Base-by-base conservation (phyloP, 352 stramenopile species). In the Thalassiosira sp. region DNA sequence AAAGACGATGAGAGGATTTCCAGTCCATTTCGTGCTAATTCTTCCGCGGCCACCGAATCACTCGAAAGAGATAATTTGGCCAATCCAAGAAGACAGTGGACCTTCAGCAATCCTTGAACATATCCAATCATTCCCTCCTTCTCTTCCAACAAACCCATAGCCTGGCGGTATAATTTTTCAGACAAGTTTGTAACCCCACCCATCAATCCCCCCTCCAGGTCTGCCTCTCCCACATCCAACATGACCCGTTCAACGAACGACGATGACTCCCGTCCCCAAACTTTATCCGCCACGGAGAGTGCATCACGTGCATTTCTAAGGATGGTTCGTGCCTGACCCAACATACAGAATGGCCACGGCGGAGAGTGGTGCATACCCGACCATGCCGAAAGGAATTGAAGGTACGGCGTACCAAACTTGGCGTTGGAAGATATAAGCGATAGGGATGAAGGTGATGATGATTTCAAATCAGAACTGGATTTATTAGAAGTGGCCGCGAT, bases 331-430 rank as follows among this genome's bases (percentile, higher is more conserved):
- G 81, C 78, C 59, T 89, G 78, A n/a, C 46, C 61, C 6, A 89
- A 15, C 25, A 58, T 84, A 57, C 81, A 91, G 67, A 76, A 87
- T 31, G 75, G 59, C 81, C 81, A 91, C 40, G n/a, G n/a, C n/a
- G 86, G 69, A 20, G 57, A 64, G 24, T 77, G 62, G 60, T 68
- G 80, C 52, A 86, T 76, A 11, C 85, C 85, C 8, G 76, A 88
- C 85, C 85, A 91, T 22, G 62, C 52, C 7, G 79, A 76, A 0
- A 87, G 46, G 27, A 84, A 80, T 45, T 82, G 71, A 18, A 90
- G 20, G 59, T 78, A 87, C 37, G 72, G 37, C 6, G 33, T 54
- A n/a, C 66, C 68, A 45, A 72, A 81, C 69, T 60, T 78, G 61
- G 70, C 53, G 54, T 54, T 65, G 3, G 40, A 31, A 18, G 31